Conservation (phyloP, 2,329 filamentous ascomycete species). For the Aspergillus ibericus region DNA sequence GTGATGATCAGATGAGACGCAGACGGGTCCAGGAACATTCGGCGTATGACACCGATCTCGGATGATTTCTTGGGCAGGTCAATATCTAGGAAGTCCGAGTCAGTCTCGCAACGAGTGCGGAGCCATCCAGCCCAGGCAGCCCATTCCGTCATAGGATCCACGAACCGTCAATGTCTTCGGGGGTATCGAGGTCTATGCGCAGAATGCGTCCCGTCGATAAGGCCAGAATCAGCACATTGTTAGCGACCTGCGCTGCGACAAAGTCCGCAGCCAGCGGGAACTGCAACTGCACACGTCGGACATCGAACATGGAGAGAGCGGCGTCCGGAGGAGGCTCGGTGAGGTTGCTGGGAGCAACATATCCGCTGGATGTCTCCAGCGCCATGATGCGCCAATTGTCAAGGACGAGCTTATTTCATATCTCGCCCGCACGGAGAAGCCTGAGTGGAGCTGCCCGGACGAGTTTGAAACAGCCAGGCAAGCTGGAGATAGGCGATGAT, state of each 20-base stretch:
- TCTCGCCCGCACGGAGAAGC: slow-evolving; percentile 21
- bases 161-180: slow-evolving; percentile 89
- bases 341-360: slow-evolving; percentile 65
- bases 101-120: slow-evolving; percentile 14
- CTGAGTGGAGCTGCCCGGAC: slow-evolving; percentile 21
- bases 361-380: slow-evolving; percentile 70
- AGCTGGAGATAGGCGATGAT: slow-evolving; percentile 5
- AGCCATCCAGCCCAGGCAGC: not conserved
- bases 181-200: slow-evolving; percentile 88
- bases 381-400: slow-evolving; percentile 58
- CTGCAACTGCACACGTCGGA: slow-evolving; percentile 87
- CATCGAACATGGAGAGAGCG: slow-evolving; percentile 84
- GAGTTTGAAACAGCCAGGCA: not conserved
- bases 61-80: slow-evolving; percentile 91
- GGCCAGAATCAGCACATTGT: slow-evolving; percentile 92
- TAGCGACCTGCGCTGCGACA: slow-evolving; percentile 92
- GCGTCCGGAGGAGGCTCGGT: slow-evolving; percentile 60
- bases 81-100: slow-evolving; percentile 66
- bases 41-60: slow-evolving; percentile 87
- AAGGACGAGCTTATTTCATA: slow-evolving; percentile 29
- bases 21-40: slow-evolving; percentile 96
- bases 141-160: not conserved
- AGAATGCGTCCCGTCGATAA: slow-evolving; percentile 89
- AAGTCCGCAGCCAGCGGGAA: slow-evolving; percentile 95
- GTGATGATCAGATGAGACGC: slow-evolving; percentile 91